Evolutionary conservation across 345 rosid genomes (phyloP), one percentile per base, ranked within the genome.

Genomic region (Streptanthus diversifolius): DNA sequence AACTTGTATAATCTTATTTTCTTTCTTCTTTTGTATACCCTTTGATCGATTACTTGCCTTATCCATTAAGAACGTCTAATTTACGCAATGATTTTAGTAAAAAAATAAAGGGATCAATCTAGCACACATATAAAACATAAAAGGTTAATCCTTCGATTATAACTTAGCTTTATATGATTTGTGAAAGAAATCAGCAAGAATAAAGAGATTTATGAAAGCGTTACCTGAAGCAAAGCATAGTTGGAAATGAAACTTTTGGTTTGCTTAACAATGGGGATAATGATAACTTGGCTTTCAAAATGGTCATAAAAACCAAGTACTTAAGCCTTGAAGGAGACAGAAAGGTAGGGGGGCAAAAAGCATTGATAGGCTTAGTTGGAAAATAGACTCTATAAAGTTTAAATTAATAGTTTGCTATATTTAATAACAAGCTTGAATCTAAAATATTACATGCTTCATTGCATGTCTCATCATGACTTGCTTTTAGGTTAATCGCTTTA

Each of bases 341-440:
- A 79, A 75, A 77, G 82, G 68, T 63, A 19, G 44, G 36, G 22
- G 45, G 17, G 24, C 57, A 5, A 5, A 71, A 60, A 32, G 61
- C 24, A 61, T 17, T 74, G n/a, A 40, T 71, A 76, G 77, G 58
- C 80, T 75, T 80, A 78, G 80, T 48, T 75, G 79, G 71, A 66
- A 80, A 63, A 61, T 59, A 24, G 49, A 69, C 43, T 70, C 75
- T 24, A 51, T 60, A 22, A 32, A 27, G 41, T 55, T 43, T 53
- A 27, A 33, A 44, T 53, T 29, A 49, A 54, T 67, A 24, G 37
- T 32, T 53, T 6, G 7, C 13, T 10, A 37, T 35, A 13, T 51
- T 51, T 74, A 70, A 43, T 63, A 19, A 41, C 44, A 58, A 68
- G 25, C 27, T 68, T 68, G 37, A 61, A 68, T 59, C 37, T 66